Conservation (phyloP, 192 early-diverging fungal genomes). For the Podila minutissima region DNA sequence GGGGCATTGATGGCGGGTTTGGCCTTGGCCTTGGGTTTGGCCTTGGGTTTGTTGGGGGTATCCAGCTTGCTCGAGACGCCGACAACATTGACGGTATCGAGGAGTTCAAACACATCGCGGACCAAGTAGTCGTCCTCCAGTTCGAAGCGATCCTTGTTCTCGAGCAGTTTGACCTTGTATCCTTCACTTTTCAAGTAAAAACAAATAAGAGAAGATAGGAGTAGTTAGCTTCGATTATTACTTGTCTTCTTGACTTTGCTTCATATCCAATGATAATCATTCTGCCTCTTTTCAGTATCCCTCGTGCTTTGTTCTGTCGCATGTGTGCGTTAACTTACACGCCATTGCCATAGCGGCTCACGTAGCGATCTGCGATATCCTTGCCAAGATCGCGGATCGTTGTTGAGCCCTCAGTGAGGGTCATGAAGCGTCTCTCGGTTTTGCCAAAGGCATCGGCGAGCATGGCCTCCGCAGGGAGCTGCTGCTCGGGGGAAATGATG, state of each 20-base stretch:
- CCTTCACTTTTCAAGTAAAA: background rate
- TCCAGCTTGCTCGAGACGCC: slow-evolving; percentile 5
- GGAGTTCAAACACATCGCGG: background rate
- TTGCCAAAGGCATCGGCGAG: background rate
- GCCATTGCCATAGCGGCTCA: slow-evolving; percentile 7
- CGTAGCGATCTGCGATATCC: slow-evolving; percentile 8
- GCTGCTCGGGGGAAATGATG: background rate
- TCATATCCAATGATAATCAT: too few species aligned
- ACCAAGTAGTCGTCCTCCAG: slow-evolving; percentile 11
- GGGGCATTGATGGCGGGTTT: background rate
- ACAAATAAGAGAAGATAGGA: background rate
- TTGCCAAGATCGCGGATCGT: slow-evolving; percentile 9
- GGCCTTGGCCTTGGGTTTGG: slow-evolving; percentile 1
- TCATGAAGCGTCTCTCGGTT: slow-evolving; percentile 10
- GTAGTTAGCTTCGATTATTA: background rate
- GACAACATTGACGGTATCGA: slow-evolving; percentile 5
- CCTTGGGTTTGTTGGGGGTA: background rate
- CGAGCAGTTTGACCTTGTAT: slow-evolving; percentile 3
- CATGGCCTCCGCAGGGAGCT: background rate
- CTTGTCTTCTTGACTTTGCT: too few species aligned
- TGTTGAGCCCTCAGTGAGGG: slow-evolving; percentile 4
- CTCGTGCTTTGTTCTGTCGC: too few species aligned
- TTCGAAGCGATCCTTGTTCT: slow-evolving; percentile 1
- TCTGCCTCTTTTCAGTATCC: too few species aligned
- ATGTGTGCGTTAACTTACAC: slow-evolving; percentile 13